Conservation (phyloP, 345 rosid species). For the Schrenkiella parvula region DNA sequence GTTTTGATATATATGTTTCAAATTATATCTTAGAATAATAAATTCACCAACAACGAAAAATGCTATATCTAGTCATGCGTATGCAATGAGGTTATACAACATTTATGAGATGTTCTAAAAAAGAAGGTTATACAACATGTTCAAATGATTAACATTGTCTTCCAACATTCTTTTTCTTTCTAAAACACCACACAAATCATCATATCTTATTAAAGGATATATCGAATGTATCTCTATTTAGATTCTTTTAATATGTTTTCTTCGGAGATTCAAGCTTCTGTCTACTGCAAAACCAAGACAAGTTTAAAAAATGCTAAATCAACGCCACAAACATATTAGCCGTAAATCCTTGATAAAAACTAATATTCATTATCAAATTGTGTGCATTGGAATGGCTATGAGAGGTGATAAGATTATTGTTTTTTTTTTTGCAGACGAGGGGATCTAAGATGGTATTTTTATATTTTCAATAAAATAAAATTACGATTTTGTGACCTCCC, state of each 20-base stretch:
- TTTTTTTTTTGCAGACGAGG: not conserved
- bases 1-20: not conserved
- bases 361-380: not conserved
- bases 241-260: not conserved
- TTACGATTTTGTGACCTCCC: not conserved
- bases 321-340: not conserved
- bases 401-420: not conserved
- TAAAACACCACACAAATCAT: slow-evolving; percentile 14
- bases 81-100: slow-evolving; percentile 10
- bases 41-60: slow-evolving; percentile 1
- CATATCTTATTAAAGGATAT: not conserved
- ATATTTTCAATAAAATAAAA: not conserved
- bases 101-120: no score
- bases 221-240: not conserved
- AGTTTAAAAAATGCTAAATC: not conserved
- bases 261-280: not conserved
- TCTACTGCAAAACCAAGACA: not conserved
- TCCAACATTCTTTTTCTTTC: slow-evolving; percentile 14
- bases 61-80: slow-evolving; percentile 17
- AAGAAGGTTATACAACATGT: no score
- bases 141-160: slow-evolving; percentile 22
- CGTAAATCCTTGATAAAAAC: not conserved
- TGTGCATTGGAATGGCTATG: not conserved
- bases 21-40: not conserved
- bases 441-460: not conserved